phyloP scores from a whole-genome alignment of 2,329 filamentous ascomycete species.

The Aspergillus cejpii region DNA sequence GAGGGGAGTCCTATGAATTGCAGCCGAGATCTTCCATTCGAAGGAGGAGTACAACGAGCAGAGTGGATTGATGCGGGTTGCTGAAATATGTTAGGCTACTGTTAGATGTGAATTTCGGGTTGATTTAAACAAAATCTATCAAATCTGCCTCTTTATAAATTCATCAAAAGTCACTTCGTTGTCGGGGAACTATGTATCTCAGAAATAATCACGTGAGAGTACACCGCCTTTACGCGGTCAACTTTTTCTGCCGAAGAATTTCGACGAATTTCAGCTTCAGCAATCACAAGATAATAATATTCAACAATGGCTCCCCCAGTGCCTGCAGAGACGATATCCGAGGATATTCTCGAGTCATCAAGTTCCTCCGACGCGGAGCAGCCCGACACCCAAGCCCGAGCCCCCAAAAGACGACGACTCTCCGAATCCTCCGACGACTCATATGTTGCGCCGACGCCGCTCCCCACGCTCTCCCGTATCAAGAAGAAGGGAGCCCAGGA shows the following conservation, averaged over 20 bases:
- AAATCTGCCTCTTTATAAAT: no score
- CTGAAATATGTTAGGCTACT: no score
- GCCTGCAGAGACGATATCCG: slow-evolving; percentile 18
- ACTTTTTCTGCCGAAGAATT: slow-evolving; percentile 32
- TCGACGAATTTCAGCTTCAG: slow-evolving; percentile 11
- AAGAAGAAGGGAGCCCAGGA: slow-evolving; percentile 32
- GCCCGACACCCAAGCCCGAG: slow-evolving; percentile 23
- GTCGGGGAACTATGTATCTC: no score
- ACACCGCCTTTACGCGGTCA: slow-evolving; percentile 25
- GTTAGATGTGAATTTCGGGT: no score
- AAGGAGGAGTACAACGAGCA: slow-evolving; percentile 26
- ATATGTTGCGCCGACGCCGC: slow-evolving; percentile 29
- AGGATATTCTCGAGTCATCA: slow-evolving; percentile 16
- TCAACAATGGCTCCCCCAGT: slow-evolving; percentile 25
- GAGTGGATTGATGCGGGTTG: slow-evolving; percentile 10
- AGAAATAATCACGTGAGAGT: slow-evolving; percentile 8
- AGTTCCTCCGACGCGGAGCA: slow-evolving; percentile 15
- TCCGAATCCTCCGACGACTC: slow-evolving; percentile 34
- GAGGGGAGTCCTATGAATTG: slow-evolving; percentile 38
- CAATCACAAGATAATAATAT: slow-evolving; percentile 11
- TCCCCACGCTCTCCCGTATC: slow-evolving; percentile 38
- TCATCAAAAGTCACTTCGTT: no score
- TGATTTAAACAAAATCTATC: no score
- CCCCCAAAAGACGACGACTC: slow-evolving; percentile 37
- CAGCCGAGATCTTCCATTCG: slow-evolving; percentile 22